A percentile compares a stretch with the other conserved stretches of the same genome.
These are phyloP conservation scores for Metarhizium robertsii DNA, from an alignment of 2,329 filamentous ascomycete species.

Conservation along the genomic window DNA sequence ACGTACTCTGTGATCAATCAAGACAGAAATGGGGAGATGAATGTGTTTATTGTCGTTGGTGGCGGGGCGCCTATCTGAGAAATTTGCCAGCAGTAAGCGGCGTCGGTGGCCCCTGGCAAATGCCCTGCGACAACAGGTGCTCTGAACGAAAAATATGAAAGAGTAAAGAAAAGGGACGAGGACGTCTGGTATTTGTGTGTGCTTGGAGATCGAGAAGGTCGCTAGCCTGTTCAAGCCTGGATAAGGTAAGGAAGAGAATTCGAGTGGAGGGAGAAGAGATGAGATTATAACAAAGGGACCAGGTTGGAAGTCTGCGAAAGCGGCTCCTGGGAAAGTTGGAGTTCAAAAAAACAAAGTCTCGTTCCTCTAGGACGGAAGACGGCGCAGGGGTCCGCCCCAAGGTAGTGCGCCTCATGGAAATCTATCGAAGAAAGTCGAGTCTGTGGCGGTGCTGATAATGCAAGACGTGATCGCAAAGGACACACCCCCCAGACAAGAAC, in stretches of 20 bases:
- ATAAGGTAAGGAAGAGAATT: background rate
- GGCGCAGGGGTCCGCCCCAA: slow-evolving; percentile 19
- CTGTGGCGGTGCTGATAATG: slow-evolving; percentile 25
- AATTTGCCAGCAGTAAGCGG: background rate
- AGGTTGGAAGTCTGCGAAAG: background rate
- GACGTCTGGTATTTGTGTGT: background rate
- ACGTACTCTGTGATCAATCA: background rate
- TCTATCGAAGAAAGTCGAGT: slow-evolving; percentile 32
- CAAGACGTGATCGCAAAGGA: background rate
- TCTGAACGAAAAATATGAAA: background rate
- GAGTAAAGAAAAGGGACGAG: background rate
- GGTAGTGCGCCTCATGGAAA: slow-evolving; percentile 32
- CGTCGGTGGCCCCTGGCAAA: background rate
- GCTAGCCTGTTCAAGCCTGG: background rate
- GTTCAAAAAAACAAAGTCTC: background rate
- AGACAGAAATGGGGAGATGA: background rate
- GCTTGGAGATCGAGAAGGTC: too few species aligned
- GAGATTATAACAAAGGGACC: slow-evolving; percentile 1
- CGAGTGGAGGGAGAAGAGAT: background rate
- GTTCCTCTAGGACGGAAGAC: background rate
- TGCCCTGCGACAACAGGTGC: background rate
- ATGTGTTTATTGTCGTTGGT: background rate
- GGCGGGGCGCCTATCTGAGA: background rate
- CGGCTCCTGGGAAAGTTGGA: background rate
- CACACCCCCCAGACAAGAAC: background rate